Conservation (phyloP, 306 rosid genomes). For the Trifolium repens region DNA sequence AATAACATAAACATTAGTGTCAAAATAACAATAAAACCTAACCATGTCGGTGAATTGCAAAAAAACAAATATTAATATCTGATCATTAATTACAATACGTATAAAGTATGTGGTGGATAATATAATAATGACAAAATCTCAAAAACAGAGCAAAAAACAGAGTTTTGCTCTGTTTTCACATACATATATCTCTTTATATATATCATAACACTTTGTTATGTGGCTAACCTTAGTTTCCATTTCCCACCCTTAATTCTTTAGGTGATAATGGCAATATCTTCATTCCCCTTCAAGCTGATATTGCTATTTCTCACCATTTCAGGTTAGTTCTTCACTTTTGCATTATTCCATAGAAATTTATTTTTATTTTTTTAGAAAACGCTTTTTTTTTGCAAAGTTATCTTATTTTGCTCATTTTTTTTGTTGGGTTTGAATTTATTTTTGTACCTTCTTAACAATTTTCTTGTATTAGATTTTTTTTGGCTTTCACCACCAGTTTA, state of each 20-base stretch:
- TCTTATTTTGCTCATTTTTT: slow-evolving; percentile 3
- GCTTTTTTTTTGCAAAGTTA: background rate
- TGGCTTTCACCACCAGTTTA: too few relatives aligned
- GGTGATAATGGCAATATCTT: slow-evolving; percentile 51
- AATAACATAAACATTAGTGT: background rate
- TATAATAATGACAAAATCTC: background rate
- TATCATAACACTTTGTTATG: slow-evolving; percentile 20
- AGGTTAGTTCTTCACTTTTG: slow-evolving; percentile 50
- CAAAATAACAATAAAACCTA: background rate
- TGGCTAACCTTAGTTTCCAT: slow-evolving; percentile 32
- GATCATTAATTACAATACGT: background rate
- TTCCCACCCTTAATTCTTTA: slow-evolving; percentile 7
- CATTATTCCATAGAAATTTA: slow-evolving; percentile 30
- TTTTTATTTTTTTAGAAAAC: too few relatives aligned
- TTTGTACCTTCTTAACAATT: background rate
- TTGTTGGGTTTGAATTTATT: background rate
- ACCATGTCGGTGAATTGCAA: background rate
- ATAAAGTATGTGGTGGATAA: background rate
- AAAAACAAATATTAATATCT: background rate
- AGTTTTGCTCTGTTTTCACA: slow-evolving; percentile 21
- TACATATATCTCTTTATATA: background rate
- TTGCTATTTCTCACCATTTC: slow-evolving; percentile 58
- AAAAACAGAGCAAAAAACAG: slow-evolving; percentile 35
- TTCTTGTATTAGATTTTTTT: background rate
- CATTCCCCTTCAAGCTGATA: slow-evolving; percentile 47